Percentiles rank a stretch among this genome's conserved stretches.
phyloP scores from a whole-genome alignment of 192 early-diverging fungal genomes.

The Diversispora epigaea region DNA sequence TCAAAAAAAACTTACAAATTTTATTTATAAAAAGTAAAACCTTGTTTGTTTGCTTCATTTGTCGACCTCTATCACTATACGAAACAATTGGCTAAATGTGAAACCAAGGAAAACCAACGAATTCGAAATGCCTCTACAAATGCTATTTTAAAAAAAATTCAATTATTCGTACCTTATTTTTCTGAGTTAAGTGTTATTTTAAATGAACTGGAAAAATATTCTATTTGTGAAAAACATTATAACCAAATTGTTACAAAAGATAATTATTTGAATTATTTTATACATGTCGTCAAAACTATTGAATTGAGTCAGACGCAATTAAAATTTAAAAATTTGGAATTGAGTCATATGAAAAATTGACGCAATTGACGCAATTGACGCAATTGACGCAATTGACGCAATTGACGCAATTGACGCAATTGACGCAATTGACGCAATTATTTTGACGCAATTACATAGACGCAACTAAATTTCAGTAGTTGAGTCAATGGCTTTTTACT shows the following conservation, averaged over 20 bases:
- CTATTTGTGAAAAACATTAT: background rate
- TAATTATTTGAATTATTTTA: background rate
- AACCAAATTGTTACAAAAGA: background rate
- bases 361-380: too few species aligned
- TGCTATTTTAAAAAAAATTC: background rate
- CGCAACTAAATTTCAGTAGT: too few species aligned
- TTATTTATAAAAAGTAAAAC: background rate
- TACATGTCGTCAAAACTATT: too few species aligned
- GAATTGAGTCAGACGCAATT: too few species aligned
- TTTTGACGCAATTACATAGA: too few species aligned
- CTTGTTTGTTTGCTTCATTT: background rate
- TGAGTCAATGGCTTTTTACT: too few species aligned
- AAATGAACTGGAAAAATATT: background rate
- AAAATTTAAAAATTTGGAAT: too few species aligned
- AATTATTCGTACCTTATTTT: background rate
- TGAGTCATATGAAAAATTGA: too few species aligned
- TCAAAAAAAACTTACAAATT: background rate
- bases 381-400: too few species aligned
- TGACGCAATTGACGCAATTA: too few species aligned
- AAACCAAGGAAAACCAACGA: background rate
- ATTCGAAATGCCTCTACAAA: background rate
- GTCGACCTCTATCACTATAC: background rate
- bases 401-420: too few species aligned
- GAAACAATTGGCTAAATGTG: background rate
- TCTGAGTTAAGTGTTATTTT: background rate